phyloP scores from a whole-genome alignment of 2,329 filamentous ascomycete genomes.

The Leptographium flavum region DNA sequence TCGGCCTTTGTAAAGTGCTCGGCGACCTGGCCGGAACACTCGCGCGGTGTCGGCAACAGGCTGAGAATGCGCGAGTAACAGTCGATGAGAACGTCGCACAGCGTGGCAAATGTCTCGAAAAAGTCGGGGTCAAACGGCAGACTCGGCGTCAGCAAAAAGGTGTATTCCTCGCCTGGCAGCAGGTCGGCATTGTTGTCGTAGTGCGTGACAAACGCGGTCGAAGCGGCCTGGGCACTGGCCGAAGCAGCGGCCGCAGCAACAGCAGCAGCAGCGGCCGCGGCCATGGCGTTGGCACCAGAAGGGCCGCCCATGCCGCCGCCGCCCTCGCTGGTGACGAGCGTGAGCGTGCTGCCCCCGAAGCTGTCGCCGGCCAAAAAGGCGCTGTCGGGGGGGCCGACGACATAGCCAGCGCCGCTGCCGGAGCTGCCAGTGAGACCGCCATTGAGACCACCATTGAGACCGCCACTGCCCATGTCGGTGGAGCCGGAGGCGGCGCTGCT shows the following conservation, averaged over 20 bases:
- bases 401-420: slow-evolving; percentile 16
- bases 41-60: slow-evolving; percentile 60
- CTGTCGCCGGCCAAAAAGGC: slow-evolving; percentile 31
- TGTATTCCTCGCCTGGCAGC: slow-evolving; percentile 74
- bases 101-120: slow-evolving; percentile 86
- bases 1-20: slow-evolving; percentile 89
- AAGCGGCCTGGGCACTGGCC: slow-evolving; percentile 16
- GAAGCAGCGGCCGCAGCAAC: slow-evolving; percentile 15
- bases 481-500: slow-evolving; percentile 29
- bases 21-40: slow-evolving; percentile 55
- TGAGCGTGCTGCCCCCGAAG: slow-evolving; percentile 10
- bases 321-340: slow-evolving; percentile 9
- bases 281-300: slow-evolving; percentile 19
- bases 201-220: slow-evolving; percentile 20
- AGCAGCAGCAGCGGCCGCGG: slow-evolving; percentile 18
- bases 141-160: slow-evolving; percentile 75
- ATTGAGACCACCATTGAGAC: slow-evolving; percentile 14
- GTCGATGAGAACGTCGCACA: slow-evolving; percentile 92
- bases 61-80: slow-evolving; percentile 68
- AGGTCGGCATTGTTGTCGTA: slow-evolving; percentile 51
- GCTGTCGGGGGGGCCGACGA: slow-evolving; percentile 16
- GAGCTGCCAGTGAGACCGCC: slow-evolving; percentile 6
- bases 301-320: slow-evolving; percentile 5
- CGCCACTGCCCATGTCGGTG: slow-evolving; percentile 3
- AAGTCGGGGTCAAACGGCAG: slow-evolving; percentile 96